phyloP scores from a whole-genome alignment of 495 filamentous ascomycete genomes.

The Ramalina peruviana region DNA sequence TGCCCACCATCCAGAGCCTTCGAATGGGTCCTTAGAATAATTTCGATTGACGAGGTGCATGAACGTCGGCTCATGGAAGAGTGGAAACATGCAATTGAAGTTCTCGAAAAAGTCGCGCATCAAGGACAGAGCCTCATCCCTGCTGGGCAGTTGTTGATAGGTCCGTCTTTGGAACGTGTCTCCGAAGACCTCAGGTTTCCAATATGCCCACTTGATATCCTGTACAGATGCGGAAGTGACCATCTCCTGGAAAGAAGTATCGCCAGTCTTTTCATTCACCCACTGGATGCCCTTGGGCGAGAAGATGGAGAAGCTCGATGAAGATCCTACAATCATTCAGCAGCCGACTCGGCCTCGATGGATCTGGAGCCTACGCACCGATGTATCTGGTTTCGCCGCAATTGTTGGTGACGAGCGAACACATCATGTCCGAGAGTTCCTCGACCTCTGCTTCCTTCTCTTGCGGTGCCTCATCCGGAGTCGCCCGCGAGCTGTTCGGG shows the following conservation, averaged over 20 bases:
- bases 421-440: conserved; percentile 95
- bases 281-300: conserved; percentile 96
- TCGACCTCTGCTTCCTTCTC: conserved; percentile 62
- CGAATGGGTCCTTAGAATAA: conserved; percentile 85
- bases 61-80: conserved; percentile 95
- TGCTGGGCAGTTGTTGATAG: conserved; percentile 67
- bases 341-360: conserved; percentile 1
- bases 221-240: conserved; percentile 70
- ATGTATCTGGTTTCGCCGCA: conserved; percentile 93
- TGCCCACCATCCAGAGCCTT: conserved; percentile 96
- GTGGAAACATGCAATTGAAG: conserved; percentile 96
- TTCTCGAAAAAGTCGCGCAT: conserved; percentile 93
- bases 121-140: conserved; percentile 65
- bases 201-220: conserved; percentile 87
- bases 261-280: conserved; percentile 97
- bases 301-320: conserved; percentile 96
- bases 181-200: conserved; percentile 89
- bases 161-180: conserved; percentile 84
- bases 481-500: conserved; percentile 45
- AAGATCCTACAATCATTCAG: conserved; percentile 52
- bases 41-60: conserved; percentile 91
- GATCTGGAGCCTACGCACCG: conserved; percentile 38
- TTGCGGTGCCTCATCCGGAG: conserved; percentile 39
- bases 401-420: conserved; percentile 94
- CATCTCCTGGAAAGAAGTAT: conserved; percentile 90